Conservation (phyloP, 2,329 filamentous ascomycete genomes). For the Aureobasidium sp. region DNA sequence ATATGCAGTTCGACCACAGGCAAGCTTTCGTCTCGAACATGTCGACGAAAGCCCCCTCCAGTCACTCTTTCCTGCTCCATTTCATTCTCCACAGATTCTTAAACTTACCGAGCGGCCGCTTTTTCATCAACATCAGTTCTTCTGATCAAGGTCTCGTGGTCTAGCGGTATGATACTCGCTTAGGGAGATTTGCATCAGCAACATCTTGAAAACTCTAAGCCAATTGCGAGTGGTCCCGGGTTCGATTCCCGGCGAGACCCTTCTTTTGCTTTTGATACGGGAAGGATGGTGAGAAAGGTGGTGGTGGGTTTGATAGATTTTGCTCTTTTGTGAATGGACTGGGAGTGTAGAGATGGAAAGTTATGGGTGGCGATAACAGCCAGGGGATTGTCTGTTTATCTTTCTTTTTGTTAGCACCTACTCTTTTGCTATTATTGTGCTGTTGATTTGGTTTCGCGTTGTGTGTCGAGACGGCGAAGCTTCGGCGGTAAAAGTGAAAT, state of each 20-base stretch:
- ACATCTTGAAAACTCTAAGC: conserved; percentile 4
- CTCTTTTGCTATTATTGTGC: not conserved
- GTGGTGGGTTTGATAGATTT: not conserved
- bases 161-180: conserved; percentile 12
- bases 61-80: not conserved
- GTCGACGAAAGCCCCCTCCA: too few relatives aligned
- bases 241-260: conserved; percentile 11
- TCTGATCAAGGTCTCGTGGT: conserved; percentile 6
- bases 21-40: too few relatives aligned
- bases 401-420: not conserved
- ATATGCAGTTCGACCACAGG: too few relatives aligned
- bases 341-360: too few relatives aligned
- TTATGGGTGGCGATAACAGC: too few relatives aligned
- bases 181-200: not conserved
- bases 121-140: not conserved
- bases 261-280: not conserved
- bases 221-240: conserved; percentile 10
- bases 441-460: not conserved
- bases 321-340: not conserved
- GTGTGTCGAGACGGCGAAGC: not conserved
- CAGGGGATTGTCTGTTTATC: too few relatives aligned
- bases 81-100: not conserved
- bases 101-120: not conserved
- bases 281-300: too few relatives aligned
- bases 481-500: not conserved